Base-by-base conservation (phyloP, 2,329 filamentous ascomycete genomes). In the Keithomyces neogunnii region DNA sequence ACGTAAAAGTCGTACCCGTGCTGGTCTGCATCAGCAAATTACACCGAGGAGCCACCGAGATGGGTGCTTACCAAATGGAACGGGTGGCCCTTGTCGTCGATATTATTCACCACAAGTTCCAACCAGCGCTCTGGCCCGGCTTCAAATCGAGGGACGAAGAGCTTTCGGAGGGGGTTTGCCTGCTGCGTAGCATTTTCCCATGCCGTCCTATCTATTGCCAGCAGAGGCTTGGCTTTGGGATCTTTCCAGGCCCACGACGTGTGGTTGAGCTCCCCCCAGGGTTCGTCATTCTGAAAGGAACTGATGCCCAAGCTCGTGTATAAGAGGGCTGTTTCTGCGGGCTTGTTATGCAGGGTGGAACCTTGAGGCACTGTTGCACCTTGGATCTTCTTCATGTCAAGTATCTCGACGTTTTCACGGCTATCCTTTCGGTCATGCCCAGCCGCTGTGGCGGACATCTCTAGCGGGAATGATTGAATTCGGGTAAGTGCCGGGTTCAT, bases 61-160 rank as follows among this genome's bases (percentile, higher is more conserved):
- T 19, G 19, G 19, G 19, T 19, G 19, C 19, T 19, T 61, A 72
- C 70, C 39, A 76, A 51, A 55, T 76, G 74, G 53, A 76, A 76
- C 1, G 74, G 73, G 57, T 77, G 74, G 0, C 65, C 60, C 5
- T 70, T 69, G 40, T 75, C 73, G 49, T 76, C 73, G 6, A 75
- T 60, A 49, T 76, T 76, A 53, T 77, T 77, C 49, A 76, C 64
- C 4, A 75, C 62, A 2, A 76, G 55, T 53, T 75, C 72, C 2
- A 76, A 63, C 72, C 73, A 76, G 33, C 53, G 54, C 7, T 59
- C 66, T 7, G 45, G 30, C 28, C 49, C 51, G 10, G 47, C 42
- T 11, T 42, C 35, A 40, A 45, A 56, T 39, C 38, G 32, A 1
- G 54, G 54, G 9, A 51, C 49, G 19, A n/a, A n/a, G 10, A 56